Evolutionary conservation across 1,284 basidiomycete genomes (phyloP), one percentile per base, ranked within the genome.

Genomic region (Exobasidium rhododendri): DNA sequence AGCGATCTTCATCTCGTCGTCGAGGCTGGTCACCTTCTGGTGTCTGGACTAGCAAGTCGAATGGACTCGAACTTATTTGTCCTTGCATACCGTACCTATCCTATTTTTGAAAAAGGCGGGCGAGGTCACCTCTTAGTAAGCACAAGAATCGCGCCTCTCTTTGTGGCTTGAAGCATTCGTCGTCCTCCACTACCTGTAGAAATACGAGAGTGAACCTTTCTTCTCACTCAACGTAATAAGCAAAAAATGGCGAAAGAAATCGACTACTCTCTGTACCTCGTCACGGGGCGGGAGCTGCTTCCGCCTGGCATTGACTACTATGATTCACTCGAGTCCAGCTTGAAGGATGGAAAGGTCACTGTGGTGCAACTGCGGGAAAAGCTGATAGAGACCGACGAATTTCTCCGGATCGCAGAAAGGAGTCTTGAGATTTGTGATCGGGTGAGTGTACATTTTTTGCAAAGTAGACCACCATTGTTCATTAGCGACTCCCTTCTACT

Each of bases 261-360:
- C 50, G 70, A 77, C 40, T 74, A 69, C 54, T 74, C 73, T 0
- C 67, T 73, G 47, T 81, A 81, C 66, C 85, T 96, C 49, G 91
- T 96, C 13, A 94, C 92, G 1, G 89, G 89, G 17, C 83, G 92
- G 63, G 86, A 89, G 51, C 82, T 92, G 0, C 83, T 94, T 4
- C 90, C 91, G 1, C 82, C 84, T n/a, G 88, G 87, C 70, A 67
- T 68, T 52, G 74, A 87, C 67, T 93, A 91, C 81, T 83, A 86
- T 52, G 83, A 88, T 70, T 88, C 85, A 29, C 83, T 96, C 58
- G 89, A 91, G 83, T 86, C 90, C 81, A 65, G 91, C 87, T 85
- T 92, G 1, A 82, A 94, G 6, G 82, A 87, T 74, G 92, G 92
- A 26, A 90, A 92, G 13, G 92, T 96, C 0, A 92, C 91, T 0